phyloP scores from a whole-genome alignment of 2,329 filamentous ascomycete species.

The Trichoderma brevicompactum region DNA sequence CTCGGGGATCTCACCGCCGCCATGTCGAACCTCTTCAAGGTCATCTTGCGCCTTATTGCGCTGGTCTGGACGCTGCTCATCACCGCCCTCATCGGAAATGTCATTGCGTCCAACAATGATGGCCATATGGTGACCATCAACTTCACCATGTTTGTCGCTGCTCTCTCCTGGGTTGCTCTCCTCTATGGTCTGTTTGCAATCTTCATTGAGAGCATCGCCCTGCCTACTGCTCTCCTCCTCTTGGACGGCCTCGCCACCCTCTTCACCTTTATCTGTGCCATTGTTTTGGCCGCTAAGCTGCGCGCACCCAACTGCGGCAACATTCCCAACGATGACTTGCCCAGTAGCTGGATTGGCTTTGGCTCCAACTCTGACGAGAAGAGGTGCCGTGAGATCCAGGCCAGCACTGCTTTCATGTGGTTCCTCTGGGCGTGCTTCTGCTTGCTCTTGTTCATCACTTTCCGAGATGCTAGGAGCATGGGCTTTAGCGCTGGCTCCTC shows the following conservation, averaged over 20 bases:
- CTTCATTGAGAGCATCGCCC: conserved; percentile 56
- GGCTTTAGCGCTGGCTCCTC: conserved; percentile 44
- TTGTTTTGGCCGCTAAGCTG: conserved; percentile 73
- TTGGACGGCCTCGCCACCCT: conserved; percentile 64
- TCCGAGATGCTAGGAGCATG: conserved; percentile 56
- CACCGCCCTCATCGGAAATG: conserved; percentile 62
- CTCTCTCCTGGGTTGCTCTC: conserved; percentile 66
- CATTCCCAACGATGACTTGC: conserved; percentile 40
- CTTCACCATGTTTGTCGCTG: conserved; percentile 71
- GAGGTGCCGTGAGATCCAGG: conserved; percentile 76
- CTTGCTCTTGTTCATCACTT: conserved; percentile 59
- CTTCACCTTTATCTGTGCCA: conserved; percentile 71
- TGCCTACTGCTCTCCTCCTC: conserved; percentile 57
- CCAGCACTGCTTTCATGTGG: conserved; percentile 76
- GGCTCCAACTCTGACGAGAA: conserved; percentile 63
- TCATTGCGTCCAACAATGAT: conserved; percentile 56
- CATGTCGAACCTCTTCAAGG: conserved; percentile 48
- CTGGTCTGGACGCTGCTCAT: conserved; percentile 58
- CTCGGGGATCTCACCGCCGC: conserved; percentile 11
- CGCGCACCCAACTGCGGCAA: conserved; percentile 70
- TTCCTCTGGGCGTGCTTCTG: conserved; percentile 71
- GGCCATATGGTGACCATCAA: conserved; percentile 55
- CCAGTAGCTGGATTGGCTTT: conserved; percentile 62
- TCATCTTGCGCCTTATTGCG: conserved; percentile 54
- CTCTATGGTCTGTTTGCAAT: conserved; percentile 64